Evolutionary conservation across 495 filamentous ascomycete genomes (phyloP), one percentile per base, ranked within the genome.

Genomic region (Lasiosphaeriaceae sp.): DNA sequence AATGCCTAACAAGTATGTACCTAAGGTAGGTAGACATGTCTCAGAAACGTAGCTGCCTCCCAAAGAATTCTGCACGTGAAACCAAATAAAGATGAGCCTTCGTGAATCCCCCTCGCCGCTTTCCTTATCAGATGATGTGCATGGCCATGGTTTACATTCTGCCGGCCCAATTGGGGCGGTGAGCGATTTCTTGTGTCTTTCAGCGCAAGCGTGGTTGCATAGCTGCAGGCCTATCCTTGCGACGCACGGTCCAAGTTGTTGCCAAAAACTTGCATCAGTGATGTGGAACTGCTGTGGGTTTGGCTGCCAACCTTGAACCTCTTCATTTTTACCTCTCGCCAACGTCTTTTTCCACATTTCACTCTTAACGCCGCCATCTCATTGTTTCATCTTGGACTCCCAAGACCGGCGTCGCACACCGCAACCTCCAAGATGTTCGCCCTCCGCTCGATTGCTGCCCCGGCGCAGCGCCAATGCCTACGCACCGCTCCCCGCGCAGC

Each of bases 401-500:
- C 47, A 37, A 52, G 39, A 52, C n/a, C 53, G 61, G 49, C 23
- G 31, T 43, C 31, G 29, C 54, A 11, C 16, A 49, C 19, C 44
- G 11, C 44, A 46, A 52, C 35, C 43, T 60, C 62, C 62, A 78
- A 59, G 52, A 83, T 83, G 80, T 66, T 81, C 60, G 67, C 73
- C 68, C 70, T 78, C 64, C 77, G 78, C 62, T 73, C 73, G 56
- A 71, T 77, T 62, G 75, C 74, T 71, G 78, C 73, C 48, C 77
- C 79, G 63, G 68, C 72, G 68, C 74, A 75, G 71, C 76, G 74
- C 67, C 80, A 81, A 62, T 77, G 68, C 69, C 66, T 78, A 46
- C 69, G 73, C 55, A 65, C 74, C 43, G 75, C 68, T 55, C 71
- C 75, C 56, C 76, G 76, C 64, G 71, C 76, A 54, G 69, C 75